Conservation (phyloP, 2,329 filamentous ascomycete genomes). For the Stemphylium beticola region DNA sequence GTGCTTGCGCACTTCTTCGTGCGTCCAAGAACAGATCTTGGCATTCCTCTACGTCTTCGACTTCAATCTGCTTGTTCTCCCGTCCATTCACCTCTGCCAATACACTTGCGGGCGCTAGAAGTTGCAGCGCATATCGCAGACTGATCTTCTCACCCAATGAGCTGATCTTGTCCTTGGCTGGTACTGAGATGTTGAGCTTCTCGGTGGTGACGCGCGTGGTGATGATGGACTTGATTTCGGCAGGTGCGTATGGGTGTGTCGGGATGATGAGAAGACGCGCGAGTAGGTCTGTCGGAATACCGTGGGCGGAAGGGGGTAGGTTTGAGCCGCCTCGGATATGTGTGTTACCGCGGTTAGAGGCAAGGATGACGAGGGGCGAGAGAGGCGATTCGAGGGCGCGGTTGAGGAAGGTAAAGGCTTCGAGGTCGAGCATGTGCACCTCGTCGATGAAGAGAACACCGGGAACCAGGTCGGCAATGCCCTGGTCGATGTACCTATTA, state of each 20-base stretch:
- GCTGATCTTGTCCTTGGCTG: conserved; percentile 84
- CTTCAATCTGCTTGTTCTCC: conserved; percentile 56
- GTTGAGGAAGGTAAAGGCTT: conserved; percentile 99
- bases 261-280: conserved; percentile 94
- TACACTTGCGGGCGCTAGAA: conserved; percentile 89
- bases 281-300: conserved; percentile 91
- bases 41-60: conserved; percentile 62
- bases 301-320: conserved; percentile 73
- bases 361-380: conserved; percentile 95
- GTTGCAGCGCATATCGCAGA: conserved; percentile 88
- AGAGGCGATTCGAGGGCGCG: conserved; percentile 94
- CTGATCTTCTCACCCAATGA: conserved; percentile 88
- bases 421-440: conserved; percentile 99
- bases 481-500: conserved; percentile 98
- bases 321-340: conserved; percentile 85
- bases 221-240: conserved; percentile 93
- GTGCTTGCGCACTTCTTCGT: conserved; percentile 52
- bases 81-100: conserved; percentile 73
- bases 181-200: conserved; percentile 77
- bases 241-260: conserved; percentile 83
- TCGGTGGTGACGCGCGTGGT: conserved; percentile 83
- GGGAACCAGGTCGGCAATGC: conserved; percentile 95
- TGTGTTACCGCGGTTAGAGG: conserved; percentile 93
- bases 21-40: conserved; percentile 57
- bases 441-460: conserved; percentile 99